These are phyloP conservation scores for Corymbia maculata DNA, from an alignment of 345 rosid genomes.

Conservation along the genomic window DNA sequence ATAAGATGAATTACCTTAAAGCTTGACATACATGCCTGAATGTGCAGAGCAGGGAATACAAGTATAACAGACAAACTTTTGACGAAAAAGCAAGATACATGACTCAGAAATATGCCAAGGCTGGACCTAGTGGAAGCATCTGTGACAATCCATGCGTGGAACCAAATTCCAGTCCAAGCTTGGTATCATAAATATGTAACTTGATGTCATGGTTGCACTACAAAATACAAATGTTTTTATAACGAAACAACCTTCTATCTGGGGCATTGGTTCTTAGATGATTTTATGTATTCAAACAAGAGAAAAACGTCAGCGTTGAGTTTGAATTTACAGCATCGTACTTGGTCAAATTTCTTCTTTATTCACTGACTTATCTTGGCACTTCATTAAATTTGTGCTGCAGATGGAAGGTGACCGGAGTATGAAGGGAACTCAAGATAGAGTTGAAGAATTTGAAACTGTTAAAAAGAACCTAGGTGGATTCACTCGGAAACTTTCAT, in stretches of 20 bases:
- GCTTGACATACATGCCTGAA: constrained; percentile 4
- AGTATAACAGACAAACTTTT: constrained; percentile 66
- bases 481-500: constrained; percentile 22
- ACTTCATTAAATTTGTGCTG: not conserved
- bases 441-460: constrained; percentile 4
- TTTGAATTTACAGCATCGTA: not conserved
- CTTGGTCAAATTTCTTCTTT: not conserved
- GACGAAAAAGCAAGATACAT: constrained; percentile 57
- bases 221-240: not conserved
- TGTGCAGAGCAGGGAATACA: constrained; percentile 72
- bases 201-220: not conserved
- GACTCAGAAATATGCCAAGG: constrained; percentile 60
- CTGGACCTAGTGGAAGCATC: constrained; percentile 20
- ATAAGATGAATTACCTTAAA: not conserved
- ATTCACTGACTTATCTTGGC: not conserved
- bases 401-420: constrained; percentile 26
- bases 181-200: not conserved
- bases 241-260: not conserved
- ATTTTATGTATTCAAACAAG: not conserved
- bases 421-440: constrained; percentile 10
- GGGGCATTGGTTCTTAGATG: not conserved
- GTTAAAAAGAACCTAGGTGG: constrained; percentile 9
- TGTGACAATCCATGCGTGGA: constrained; percentile 11
- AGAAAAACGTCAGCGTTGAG: not conserved
- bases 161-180: constrained; percentile 1